phyloP scores from a whole-genome alignment of 2,329 filamentous ascomycete genomes.

The Calonectria crousiana region DNA sequence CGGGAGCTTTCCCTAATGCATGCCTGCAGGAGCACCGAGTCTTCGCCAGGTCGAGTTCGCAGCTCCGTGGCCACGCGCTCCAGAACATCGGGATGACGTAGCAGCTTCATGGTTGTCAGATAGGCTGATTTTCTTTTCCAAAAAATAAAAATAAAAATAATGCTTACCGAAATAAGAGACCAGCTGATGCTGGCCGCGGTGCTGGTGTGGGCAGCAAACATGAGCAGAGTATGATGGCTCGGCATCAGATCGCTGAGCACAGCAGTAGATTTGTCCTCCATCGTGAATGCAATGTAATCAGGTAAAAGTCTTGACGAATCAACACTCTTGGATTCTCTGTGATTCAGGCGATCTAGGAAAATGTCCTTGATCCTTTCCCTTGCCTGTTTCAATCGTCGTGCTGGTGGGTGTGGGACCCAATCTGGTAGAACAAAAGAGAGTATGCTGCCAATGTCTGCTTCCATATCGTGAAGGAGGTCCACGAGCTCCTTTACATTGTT shows the following conservation, averaged over 20 bases:
- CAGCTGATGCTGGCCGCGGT: constrained; percentile 23
- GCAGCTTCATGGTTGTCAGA: constrained; percentile 1
- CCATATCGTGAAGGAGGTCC: constrained; percentile 21
- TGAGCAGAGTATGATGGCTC: constrained; percentile 23
- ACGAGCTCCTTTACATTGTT: constrained; percentile 12
- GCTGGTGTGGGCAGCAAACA: constrained; percentile 25
- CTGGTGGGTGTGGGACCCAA: constrained; percentile 22
- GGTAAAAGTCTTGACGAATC: constrained; percentile 2
- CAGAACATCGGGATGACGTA: constrained; percentile 16
- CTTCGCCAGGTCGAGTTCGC: constrained; percentile 7
- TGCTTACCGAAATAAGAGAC: constrained; percentile 19
- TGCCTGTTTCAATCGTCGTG: constrained; percentile 16
- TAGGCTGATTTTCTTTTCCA: not conserved
- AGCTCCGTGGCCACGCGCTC: constrained; percentile 15
- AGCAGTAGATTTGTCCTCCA: constrained; percentile 22
- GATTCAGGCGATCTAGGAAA: constrained; percentile 12
- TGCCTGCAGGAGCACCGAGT: constrained; percentile 18
- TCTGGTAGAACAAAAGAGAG: constrained; percentile 21
- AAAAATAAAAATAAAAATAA: not conserved
- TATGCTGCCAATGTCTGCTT: constrained; percentile 21
- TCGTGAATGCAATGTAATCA: constrained; percentile 22
- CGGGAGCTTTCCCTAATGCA: constrained; percentile 23
- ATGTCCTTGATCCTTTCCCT: constrained; percentile 14
- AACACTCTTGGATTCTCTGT: not conserved
- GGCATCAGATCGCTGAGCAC: constrained; percentile 21